Percentiles rank a stretch among this genome's conserved stretches.
These are phyloP conservation scores for Rubia peregrina DNA, from an alignment of 305 asterid genomes.

Conservation along the genomic window DNA sequence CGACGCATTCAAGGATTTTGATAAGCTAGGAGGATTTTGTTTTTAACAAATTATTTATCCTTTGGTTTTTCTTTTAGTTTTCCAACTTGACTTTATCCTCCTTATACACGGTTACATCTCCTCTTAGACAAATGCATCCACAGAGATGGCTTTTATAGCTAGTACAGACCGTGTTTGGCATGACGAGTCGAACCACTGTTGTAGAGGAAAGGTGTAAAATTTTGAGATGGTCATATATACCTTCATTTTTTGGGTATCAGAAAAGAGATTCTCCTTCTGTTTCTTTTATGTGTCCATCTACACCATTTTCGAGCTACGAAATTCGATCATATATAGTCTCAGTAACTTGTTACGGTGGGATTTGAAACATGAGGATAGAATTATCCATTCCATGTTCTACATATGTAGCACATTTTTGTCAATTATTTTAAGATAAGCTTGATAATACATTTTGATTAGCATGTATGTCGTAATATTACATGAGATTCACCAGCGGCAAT, in stretches of 20 bases:
- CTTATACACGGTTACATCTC: not conserved
- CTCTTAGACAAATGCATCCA: constrained; percentile 14
- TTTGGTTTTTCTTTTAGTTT: not conserved
- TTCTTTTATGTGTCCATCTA: not conserved
- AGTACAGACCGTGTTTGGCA: constrained; percentile 31
- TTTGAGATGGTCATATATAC: constrained; percentile 58
- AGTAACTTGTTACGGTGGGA: not conserved
- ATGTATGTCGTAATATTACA: too few species aligned
- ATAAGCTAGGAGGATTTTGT: constrained; percentile 22
- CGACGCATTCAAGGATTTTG: constrained; percentile 49
- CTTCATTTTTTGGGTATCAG: not conserved
- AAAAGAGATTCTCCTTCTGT: not conserved
- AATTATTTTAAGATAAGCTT: too few species aligned
- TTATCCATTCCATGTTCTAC: too few species aligned
- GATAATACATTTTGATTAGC: too few species aligned
- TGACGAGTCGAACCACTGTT: constrained; percentile 27
- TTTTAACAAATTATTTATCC: not conserved
- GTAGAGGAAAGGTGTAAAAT: constrained; percentile 33
- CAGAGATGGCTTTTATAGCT: constrained; percentile 26
- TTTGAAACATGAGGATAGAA: too few species aligned
- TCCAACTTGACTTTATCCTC: constrained; percentile 1
- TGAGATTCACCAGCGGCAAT: not conserved
- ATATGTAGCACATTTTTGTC: too few species aligned
- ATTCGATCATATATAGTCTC: not conserved
- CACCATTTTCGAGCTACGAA: not conserved